Conservation (phyloP, 2,329 filamentous ascomycete genomes). For the Alternaria triticina region DNA sequence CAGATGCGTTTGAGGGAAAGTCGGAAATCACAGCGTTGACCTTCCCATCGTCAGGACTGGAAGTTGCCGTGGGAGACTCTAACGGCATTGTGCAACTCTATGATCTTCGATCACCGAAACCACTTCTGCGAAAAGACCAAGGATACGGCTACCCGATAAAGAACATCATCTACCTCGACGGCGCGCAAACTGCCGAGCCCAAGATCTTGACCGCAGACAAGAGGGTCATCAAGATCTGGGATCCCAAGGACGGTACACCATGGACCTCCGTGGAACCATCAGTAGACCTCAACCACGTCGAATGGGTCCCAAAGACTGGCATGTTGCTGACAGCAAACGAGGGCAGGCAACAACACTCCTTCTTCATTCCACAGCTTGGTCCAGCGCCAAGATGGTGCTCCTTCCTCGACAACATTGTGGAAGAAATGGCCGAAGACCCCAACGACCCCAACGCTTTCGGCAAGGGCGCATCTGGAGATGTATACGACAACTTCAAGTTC, state of each 20-base stretch:
- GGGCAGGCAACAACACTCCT: conserved; percentile 91
- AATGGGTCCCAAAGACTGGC: conserved; percentile 88
- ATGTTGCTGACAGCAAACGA: conserved; percentile 98
- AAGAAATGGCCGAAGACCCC: conserved; percentile 92
- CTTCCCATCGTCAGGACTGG: conserved; percentile 83
- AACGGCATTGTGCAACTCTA: conserved; percentile 88
- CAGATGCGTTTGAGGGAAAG: conserved; percentile 47
- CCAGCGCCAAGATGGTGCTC: conserved; percentile 95
- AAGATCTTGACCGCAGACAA: conserved; percentile 94
- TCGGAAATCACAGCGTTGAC: conserved; percentile 83
- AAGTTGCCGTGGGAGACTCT: conserved; percentile 85
- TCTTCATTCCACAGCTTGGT: conserved; percentile 92
- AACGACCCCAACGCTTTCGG: conserved; percentile 66
- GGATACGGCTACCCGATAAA: conserved; percentile 94
- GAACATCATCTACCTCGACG: conserved; percentile 73
- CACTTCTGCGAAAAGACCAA: conserved; percentile 90
- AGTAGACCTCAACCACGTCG: conserved; percentile 93
- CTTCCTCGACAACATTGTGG: conserved; percentile 95
- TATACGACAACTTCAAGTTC: conserved; percentile 99
- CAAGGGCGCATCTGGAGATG: conserved; percentile 69
- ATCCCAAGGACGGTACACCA: conserved; percentile 78
- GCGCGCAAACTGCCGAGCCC: conserved; percentile 69
- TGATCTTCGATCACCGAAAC: conserved; percentile 85
- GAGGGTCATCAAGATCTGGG: conserved; percentile 97
- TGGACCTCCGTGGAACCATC: conserved; percentile 97